These are phyloP conservation scores for Calendula officinalis DNA, from an alignment of 129 eudicot species.

Conservation along the genomic window DNA sequence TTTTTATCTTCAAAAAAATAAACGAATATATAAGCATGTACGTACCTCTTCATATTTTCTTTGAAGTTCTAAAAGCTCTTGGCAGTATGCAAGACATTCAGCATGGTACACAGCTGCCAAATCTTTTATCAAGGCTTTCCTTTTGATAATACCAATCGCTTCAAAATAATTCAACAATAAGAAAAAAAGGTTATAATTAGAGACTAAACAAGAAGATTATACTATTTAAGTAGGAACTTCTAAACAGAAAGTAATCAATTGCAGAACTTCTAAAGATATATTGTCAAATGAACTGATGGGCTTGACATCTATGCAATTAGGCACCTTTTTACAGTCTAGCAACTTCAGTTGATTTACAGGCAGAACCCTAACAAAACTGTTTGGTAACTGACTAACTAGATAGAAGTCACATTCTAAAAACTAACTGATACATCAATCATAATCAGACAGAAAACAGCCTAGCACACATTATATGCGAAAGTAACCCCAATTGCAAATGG, in stretches of 20 bases:
- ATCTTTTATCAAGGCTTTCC: slow-evolving; percentile 69
- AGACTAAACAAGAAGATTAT: neutral
- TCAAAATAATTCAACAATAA: slow-evolving; percentile 24
- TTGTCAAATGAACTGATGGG: no score
- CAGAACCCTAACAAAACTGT: neutral
- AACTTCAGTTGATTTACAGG: neutral
- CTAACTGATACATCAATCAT: no score
- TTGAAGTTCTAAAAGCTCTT: slow-evolving; percentile 66
- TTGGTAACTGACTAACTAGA: neutral
- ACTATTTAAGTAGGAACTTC: no score
- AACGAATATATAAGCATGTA: no score
- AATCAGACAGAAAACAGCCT: no score
- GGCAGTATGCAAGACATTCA: slow-evolving; percentile 63
- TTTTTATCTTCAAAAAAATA: no score
- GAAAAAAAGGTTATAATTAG: neutral
- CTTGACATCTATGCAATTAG: no score
- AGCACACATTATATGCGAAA: neutral
- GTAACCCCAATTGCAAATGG: neutral
- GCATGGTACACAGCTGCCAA: slow-evolving; percentile 73
- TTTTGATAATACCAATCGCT: slow-evolving; percentile 69
- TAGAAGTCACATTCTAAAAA: neutral
- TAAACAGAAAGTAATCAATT: no score
- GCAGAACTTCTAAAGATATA: no score
- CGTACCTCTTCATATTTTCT: slow-evolving; percentile 56
- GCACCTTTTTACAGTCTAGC: neutral